Percentiles rank a stretch among this genome's conserved stretches.
phyloP scores from a whole-genome alignment of 306 rosid genomes.

The Pterocarpus santalinus region DNA sequence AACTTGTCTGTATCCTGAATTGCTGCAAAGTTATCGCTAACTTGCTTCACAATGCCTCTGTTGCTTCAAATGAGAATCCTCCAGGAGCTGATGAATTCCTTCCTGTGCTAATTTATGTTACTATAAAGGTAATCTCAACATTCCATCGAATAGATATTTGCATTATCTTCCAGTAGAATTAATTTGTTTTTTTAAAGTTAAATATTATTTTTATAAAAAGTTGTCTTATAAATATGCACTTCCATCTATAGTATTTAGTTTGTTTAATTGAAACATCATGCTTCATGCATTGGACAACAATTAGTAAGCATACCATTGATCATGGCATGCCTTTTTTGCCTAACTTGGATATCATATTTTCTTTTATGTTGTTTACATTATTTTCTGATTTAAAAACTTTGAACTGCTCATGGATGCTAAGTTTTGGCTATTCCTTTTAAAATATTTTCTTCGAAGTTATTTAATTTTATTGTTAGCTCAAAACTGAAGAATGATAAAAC shows the following conservation, averaged over 20 bases:
- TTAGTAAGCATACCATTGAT: not conserved
- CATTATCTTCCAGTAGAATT: slow-evolving; percentile 8
- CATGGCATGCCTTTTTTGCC: slow-evolving; percentile 14
- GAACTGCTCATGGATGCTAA: slow-evolving; percentile 15
- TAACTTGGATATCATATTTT: not conserved
- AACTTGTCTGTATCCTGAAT: slow-evolving; percentile 89
- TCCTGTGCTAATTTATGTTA: slow-evolving; percentile 95
- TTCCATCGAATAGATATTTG: slow-evolving; percentile 9
- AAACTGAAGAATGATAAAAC: slow-evolving; percentile 31
- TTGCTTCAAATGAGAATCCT: slow-evolving; percentile 81
- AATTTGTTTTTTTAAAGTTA: not conserved
- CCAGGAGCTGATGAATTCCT: slow-evolving; percentile 99
- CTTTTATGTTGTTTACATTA: slow-evolving; percentile 16
- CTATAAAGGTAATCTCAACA: slow-evolving; percentile 64
- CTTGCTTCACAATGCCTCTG: slow-evolving; percentile 86
- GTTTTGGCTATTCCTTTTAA: slow-evolving; percentile 28
- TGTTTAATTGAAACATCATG: slow-evolving; percentile 18
- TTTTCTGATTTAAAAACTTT: slow-evolving; percentile 11
- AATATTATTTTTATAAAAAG: no score
- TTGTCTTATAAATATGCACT: no score
- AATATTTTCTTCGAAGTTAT: slow-evolving; percentile 41
- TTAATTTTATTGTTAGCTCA: not conserved
- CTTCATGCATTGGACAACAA: not conserved
- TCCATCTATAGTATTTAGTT: no score
- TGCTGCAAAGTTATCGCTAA: slow-evolving; percentile 96